Base-by-base conservation (phyloP, 805 yeast species). In the Priceomyces fermenticarens region DNA sequence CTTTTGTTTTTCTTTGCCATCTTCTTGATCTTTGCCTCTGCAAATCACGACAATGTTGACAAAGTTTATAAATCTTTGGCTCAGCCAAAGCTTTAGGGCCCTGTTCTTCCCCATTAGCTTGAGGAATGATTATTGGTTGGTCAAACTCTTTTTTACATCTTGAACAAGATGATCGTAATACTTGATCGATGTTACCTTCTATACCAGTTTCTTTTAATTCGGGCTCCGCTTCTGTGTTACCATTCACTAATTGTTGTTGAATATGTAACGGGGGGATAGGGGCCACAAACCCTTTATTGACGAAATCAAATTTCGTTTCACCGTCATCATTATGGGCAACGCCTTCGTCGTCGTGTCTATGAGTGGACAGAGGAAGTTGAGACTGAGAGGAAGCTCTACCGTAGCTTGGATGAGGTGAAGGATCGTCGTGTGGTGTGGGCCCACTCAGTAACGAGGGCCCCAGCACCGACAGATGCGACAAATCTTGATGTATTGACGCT, bases 1-100 rank as follows among this genome's bases (percentile, higher is more conserved):
- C 72, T 49, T 77, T 79, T 3, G 84, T 80, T 46, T 73, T 74
- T 53, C 66, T 63, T 52, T 81, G 86, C 87, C 87, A 82, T 46
- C 84, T 64, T 44, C 82, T 63, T 4, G 81, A 73, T 45, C 87
- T 60, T 54, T 78, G 79, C 37, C 87, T 60, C 54, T 82, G 88
- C 36, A 79, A 58, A 38, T 75, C 81, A 29, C 87, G 71, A 53
- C 88, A 82, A 52, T 80, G 86, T 25, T 73, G 73, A 54, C 88
- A 82, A 39, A 80, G 60, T 53, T 78, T 79, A 60, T 57, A 81
- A 11, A 63, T 58, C 51, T 73, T 75, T 25, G 58, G 73, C 50
- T 53, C 69, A 37, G 58, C 65, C 49, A 39, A 65, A 55, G 46
- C 64, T 54, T 60, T 60, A 20, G 49, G 52, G 12, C 54, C 53